Base-by-base conservation (phyloP, 2,329 filamentous ascomycete species). In the Leptographium lundbergii region DNA sequence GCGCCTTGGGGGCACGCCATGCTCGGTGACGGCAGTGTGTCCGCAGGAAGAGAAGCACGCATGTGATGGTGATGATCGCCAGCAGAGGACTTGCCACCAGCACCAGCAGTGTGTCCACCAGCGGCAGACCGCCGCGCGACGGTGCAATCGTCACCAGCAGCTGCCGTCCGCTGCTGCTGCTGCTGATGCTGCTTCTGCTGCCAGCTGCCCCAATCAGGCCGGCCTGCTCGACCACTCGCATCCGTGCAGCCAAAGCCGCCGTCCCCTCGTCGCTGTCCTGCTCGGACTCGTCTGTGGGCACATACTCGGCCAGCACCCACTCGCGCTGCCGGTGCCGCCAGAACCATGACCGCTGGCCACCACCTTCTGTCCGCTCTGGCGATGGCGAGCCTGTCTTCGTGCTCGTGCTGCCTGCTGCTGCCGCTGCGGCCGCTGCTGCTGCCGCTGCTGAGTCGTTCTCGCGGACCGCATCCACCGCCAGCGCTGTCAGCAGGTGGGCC, bases 71-170 rank as follows among this genome's bases (percentile, higher is more conserved):
- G 57, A 97, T 86, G 66, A 99, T 73, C 1, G 94, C 97, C 59
- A 97, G 86, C 17, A 99, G 74, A 9, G 94, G 94, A 67, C 91
- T 96, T 58, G 97, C 85, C 36, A 99, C 91, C n/a, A 99, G 77
- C 10, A 99, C 91, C n/a, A 97, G 78, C 3, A 99, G 80, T 0
- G 92, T 97, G 69, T 99, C 94, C 65, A 97, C 91, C 74, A 99
- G 96, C 0, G 94, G 91, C 65, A 87, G 95, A 6, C 88, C 87
- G 63, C 90, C 92, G 71, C 84, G 92, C 0, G 91, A 91, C 1
- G 91, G 94, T 0, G 90, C 94, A 59, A 99, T 83, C 9, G 94
- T 96, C n/a, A 99, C 90, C 91, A 91, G 97, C 5, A 99, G 81
- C 2, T 91, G 14, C 9, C n/a, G 27, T 5, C 22, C 45, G 6